These are phyloP conservation scores for Fonsecaea nubica DNA, from an alignment of 2,329 filamentous ascomycete species.

Conservation along the genomic window DNA sequence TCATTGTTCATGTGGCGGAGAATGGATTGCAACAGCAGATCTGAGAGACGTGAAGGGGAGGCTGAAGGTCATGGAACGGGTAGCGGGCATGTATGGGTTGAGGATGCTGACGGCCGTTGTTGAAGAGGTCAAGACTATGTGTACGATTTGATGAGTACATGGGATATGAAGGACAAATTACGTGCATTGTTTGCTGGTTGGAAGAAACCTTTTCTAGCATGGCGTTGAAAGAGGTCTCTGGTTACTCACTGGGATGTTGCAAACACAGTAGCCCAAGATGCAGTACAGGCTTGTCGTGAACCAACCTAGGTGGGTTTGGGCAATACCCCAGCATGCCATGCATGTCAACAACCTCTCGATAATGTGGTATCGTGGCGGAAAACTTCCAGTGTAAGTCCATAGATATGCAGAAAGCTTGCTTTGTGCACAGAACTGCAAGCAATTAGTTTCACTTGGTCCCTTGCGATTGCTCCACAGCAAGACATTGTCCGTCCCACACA, in stretches of 20 bases:
- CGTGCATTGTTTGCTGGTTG: neutral
- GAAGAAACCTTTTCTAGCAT: neutral
- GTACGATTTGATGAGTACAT: slow-evolving; percentile 41
- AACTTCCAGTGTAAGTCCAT: neutral
- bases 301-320: neutral
- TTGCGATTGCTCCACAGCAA: too few relatives aligned
- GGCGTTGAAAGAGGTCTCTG: neutral
- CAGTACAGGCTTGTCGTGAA: too few relatives aligned
- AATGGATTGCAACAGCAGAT: slow-evolving; percentile 77
- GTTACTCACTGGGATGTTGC: neutral
- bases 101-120: slow-evolving; percentile 81
- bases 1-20: slow-evolving; percentile 90
- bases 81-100: slow-evolving; percentile 79
- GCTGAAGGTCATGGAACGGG: slow-evolving; percentile 73
- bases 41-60: slow-evolving; percentile 68
- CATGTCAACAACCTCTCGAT: neutral
- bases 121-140: slow-evolving; percentile 62
- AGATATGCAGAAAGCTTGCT: neutral
- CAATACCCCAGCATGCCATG: neutral
- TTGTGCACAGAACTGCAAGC: neutral
- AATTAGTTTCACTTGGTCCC: too few relatives aligned
- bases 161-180: neutral
- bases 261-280: too few relatives aligned
- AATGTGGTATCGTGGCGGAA: neutral
- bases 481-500: too few relatives aligned